phyloP scores from a whole-genome alignment of 345 rosid species.

The Turnera subulata region DNA sequence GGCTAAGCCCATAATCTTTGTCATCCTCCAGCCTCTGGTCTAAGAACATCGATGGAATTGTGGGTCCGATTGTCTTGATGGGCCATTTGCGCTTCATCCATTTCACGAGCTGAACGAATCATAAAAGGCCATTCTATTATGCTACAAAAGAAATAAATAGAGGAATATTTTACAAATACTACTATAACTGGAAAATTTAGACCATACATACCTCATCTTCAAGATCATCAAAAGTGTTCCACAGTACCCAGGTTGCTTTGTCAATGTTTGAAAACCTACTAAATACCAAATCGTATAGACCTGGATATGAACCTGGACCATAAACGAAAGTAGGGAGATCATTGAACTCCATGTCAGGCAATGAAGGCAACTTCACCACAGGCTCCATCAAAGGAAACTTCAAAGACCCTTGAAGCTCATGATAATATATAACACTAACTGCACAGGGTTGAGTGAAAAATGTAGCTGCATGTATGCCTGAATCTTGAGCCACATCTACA shows the following conservation, averaged over 20 bases:
- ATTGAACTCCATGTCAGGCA: slow-evolving; percentile 4
- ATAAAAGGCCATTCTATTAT: neutral
- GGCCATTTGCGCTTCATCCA: slow-evolving; percentile 27
- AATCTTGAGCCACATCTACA: slow-evolving; percentile 34
- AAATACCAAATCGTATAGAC: slow-evolving; percentile 1
- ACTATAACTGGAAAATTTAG: no score
- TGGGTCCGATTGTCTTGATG: slow-evolving; percentile 26
- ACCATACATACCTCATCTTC: slow-evolving; percentile 14
- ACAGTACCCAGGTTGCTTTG: slow-evolving; percentile 11
- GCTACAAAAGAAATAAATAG: neutral
- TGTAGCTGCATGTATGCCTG: slow-evolving; percentile 29
- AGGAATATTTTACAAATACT: no score
- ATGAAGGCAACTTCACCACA: neutral
- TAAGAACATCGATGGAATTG: slow-evolving; percentile 29
- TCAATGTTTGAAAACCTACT: slow-evolving; percentile 14
- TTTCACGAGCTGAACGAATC: slow-evolving; percentile 12
- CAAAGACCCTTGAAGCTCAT: slow-evolving; percentile 17
- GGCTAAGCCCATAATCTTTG: slow-evolving; percentile 29
- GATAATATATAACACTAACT: slow-evolving; percentile 36
- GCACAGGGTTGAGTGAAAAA: slow-evolving; percentile 51
- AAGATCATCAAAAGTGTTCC: slow-evolving; percentile 10
- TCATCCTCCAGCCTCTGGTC: slow-evolving; percentile 28
- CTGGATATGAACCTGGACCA: slow-evolving; percentile 6
- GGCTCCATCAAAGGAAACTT: neutral
- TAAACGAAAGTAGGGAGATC: slow-evolving; percentile 9